A percentile compares a stretch with the other conserved stretches of the same genome.
Evolutionary conservation across 305 asterid genomes (phyloP).

Genomic region (Plantago lanceolata): DNA sequence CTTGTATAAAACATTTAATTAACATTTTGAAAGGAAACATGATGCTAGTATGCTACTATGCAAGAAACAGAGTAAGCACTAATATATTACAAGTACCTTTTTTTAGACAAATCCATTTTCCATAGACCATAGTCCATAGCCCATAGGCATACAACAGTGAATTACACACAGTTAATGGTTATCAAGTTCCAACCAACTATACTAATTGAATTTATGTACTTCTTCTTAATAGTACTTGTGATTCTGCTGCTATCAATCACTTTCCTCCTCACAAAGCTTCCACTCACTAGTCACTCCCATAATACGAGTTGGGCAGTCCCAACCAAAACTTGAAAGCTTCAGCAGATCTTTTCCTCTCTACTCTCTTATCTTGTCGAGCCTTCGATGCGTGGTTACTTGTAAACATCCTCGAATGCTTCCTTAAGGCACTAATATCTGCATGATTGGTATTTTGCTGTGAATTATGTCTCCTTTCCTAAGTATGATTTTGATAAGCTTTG

Average conservation of each 20-base stretch:
- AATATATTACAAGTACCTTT: too few relatives aligned
- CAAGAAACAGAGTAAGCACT: too few relatives aligned
- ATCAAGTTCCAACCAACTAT: constrained; percentile 3
- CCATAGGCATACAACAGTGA: constrained; percentile 18
- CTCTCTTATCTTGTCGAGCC: constrained; percentile 81
- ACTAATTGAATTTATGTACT: constrained; percentile 11
- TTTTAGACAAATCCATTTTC: background rate
- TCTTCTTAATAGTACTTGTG: constrained; percentile 17
- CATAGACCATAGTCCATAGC: too few relatives aligned
- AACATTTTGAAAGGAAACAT: too few relatives aligned
- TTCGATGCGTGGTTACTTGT: constrained; percentile 96
- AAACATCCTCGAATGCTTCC: constrained; percentile 96
- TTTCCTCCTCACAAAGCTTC: constrained; percentile 54
- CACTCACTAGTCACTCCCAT: constrained; percentile 90
- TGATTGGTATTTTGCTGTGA: background rate
- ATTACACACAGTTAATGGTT: background rate
- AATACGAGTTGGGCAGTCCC: constrained; percentile 87
- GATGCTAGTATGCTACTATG: too few relatives aligned
- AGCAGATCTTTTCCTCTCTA: constrained; percentile 84
- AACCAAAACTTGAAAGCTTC: constrained; percentile 98
- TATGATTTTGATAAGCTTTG: background rate
- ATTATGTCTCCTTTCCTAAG: background rate
- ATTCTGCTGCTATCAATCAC: constrained; percentile 10
- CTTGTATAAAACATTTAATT: too few relatives aligned
- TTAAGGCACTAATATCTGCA: constrained; percentile 93